Percentiles rank a stretch among this genome's conserved stretches.
These are phyloP conservation scores for Hyphopichia khmerensis DNA, from an alignment of 1,139 yeast species.

Conservation along the genomic window DNA sequence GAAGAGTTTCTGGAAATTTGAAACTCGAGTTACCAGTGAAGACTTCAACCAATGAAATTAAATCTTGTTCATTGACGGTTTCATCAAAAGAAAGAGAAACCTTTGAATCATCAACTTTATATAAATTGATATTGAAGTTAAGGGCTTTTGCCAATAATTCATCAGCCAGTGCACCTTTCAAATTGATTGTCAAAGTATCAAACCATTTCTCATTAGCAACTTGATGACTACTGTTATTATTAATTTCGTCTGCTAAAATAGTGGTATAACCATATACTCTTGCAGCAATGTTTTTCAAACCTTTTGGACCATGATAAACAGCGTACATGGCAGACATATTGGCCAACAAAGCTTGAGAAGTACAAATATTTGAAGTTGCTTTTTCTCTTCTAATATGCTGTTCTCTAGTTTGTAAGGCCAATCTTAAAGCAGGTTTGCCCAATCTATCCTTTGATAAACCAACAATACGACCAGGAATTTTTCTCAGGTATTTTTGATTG, in stretches of 20 bases:
- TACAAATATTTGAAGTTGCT: conserved; percentile 96
- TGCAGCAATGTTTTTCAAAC: conserved; percentile 75
- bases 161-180: conserved; percentile 53
- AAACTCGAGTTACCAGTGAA: conserved; percentile 44
- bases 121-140: conserved; percentile 70
- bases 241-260: conserved; percentile 61
- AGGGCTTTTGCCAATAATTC: conserved; percentile 59
- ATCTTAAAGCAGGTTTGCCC: conserved; percentile 83
- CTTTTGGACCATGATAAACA: conserved; percentile 93
- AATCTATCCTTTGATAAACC: conserved; percentile 91
- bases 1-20: conserved; percentile 32
- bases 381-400: conserved; percentile 97
- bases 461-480: conserved; percentile 94
- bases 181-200: conserved; percentile 78
- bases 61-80: conserved; percentile 67
- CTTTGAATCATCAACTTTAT: conserved; percentile 59
- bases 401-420: conserved; percentile 96
- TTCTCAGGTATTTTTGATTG: conserved; percentile 72
- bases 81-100: conserved; percentile 85
- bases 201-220: conserved; percentile 69
- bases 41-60: conserved; percentile 54
- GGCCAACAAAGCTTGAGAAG: conserved; percentile 95
- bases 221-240: conserved; percentile 40
- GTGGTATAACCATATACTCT: conserved; percentile 78
- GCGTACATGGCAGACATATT: conserved; percentile 96